Percentiles rank a stretch among this genome's conserved stretches.
phyloP scores from a whole-genome alignment of 208 protist species.

The Crithidia thermophila region DNA sequence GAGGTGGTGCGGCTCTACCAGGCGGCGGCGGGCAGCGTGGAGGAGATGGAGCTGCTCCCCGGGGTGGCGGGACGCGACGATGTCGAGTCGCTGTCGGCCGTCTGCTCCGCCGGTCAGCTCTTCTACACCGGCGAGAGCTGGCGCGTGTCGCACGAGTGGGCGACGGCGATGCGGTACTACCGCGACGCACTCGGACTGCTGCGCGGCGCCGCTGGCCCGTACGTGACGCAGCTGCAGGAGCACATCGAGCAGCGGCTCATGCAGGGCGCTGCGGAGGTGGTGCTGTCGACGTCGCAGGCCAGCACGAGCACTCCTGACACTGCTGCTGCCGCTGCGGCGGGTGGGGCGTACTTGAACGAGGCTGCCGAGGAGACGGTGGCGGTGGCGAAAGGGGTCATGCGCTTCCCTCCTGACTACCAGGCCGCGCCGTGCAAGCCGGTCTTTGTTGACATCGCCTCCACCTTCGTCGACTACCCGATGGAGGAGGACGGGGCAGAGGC shows the following conservation, averaged over 20 bases:
- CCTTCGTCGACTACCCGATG: constrained; percentile 70
- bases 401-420: constrained; percentile 85
- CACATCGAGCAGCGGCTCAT: constrained; percentile 44
- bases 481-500: too few relatives aligned
- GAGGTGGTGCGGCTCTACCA: constrained; percentile 86
- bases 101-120: constrained; percentile 64
- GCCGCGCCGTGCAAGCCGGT: constrained; percentile 80
- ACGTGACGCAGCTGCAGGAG: constrained; percentile 39
- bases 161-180: constrained; percentile 45
- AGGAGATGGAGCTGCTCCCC: constrained; percentile 82
- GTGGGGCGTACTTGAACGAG: constrained; percentile 41
- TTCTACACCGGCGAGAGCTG: constrained; percentile 77
- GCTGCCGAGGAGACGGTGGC: constrained; percentile 32
- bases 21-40: constrained; percentile 60
- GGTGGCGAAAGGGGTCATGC: constrained; percentile 65
- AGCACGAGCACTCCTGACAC: background rate
- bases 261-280: constrained; percentile 40
- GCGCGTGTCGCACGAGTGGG: constrained; percentile 42
- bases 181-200: constrained; percentile 50
- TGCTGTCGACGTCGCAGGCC: constrained; percentile 25
- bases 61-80: constrained; percentile 67
- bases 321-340: background rate
- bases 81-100: constrained; percentile 42
- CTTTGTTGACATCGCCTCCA: constrained; percentile 86
- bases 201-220: constrained; percentile 10